These are phyloP conservation scores for Chlamydomonas sp. DNA, from an alignment of 139 green algal genomes.

Conservation along the genomic window DNA sequence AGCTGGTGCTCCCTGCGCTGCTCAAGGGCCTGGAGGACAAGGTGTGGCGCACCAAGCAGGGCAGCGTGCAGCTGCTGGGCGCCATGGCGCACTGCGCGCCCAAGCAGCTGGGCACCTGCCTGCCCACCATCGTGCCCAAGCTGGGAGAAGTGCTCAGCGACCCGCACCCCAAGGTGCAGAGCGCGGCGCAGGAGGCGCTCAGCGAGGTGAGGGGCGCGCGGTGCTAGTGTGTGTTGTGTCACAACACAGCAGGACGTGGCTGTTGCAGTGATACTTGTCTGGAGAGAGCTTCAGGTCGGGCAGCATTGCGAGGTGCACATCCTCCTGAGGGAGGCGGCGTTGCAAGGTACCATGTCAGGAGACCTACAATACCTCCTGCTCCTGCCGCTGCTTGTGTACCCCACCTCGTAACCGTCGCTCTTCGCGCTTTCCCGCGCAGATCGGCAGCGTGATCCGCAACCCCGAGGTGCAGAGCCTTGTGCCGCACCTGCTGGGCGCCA, in stretches of 20 bases:
- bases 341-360: no score
- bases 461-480: slow-evolving; percentile 91
- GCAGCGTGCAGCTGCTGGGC: slow-evolving; percentile 94
- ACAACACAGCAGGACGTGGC: no score
- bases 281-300: no score
- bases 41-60: slow-evolving; percentile 96
- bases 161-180: slow-evolving; percentile 93
- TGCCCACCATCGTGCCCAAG: slow-evolving; percentile 93
- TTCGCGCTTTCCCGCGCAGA: slow-evolving; percentile 46
- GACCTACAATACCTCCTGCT: background rate
- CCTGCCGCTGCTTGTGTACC: background rate
- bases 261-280: no score
- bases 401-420: background rate
- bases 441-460: slow-evolving; percentile 95
- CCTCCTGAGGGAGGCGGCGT: no score
- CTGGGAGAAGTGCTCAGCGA: slow-evolving; percentile 83
- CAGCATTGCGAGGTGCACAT: no score
- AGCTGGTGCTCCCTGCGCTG: slow-evolving; percentile 95
- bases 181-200: slow-evolving; percentile 82
- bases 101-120: slow-evolving; percentile 91
- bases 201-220: slow-evolving; percentile 68
- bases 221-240: background rate
- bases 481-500: slow-evolving; percentile 85
- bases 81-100: slow-evolving; percentile 97
- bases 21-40: slow-evolving; percentile 90